Conservation (phyloP, 2,329 filamentous ascomycete genomes). For the Cladosporium sp. region DNA sequence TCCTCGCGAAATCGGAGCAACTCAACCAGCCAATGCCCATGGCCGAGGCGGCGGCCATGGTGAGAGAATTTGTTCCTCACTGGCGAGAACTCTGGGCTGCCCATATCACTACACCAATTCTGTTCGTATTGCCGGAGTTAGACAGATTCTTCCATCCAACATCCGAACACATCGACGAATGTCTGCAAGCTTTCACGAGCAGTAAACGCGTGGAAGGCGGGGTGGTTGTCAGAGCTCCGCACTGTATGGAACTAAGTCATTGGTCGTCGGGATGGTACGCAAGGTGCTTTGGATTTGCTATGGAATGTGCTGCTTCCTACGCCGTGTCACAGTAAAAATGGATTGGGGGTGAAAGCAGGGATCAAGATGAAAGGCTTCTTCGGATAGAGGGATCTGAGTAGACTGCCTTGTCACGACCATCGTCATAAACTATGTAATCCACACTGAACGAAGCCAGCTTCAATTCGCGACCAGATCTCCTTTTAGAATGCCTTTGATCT, state of each 20-base stretch:
- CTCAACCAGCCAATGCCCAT: constrained; percentile 1
- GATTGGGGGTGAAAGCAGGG: no score
- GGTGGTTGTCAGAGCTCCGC: not conserved
- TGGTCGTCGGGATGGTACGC: constrained; percentile 10
- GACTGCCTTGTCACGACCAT: no score
- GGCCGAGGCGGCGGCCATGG: not conserved
- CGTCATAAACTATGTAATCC: no score
- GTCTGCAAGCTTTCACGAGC: not conserved
- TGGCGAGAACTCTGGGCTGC: constrained; percentile 1
- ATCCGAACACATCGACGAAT: constrained; percentile 1
- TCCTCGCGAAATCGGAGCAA: not conserved
- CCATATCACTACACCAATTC: not conserved
- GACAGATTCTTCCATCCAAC: constrained; percentile 2
- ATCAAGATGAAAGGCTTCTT: no score
- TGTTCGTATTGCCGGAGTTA: constrained; percentile 3
- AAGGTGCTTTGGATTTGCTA: constrained; percentile 1
- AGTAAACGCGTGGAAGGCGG: constrained; percentile 3
- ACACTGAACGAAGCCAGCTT: no score
- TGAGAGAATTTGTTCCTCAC: not conserved
- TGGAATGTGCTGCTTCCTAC: constrained; percentile 12
- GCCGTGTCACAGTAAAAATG: no score
- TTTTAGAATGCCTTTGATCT: no score
- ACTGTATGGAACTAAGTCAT: constrained; percentile 7
- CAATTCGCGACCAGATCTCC: no score
- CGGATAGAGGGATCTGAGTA: no score